Percentiles rank a stretch among this genome's conserved stretches.
Evolutionary conservation across 2,329 filamentous ascomycete genomes (phyloP).

Genomic region (Mariannaea sp.): DNA sequence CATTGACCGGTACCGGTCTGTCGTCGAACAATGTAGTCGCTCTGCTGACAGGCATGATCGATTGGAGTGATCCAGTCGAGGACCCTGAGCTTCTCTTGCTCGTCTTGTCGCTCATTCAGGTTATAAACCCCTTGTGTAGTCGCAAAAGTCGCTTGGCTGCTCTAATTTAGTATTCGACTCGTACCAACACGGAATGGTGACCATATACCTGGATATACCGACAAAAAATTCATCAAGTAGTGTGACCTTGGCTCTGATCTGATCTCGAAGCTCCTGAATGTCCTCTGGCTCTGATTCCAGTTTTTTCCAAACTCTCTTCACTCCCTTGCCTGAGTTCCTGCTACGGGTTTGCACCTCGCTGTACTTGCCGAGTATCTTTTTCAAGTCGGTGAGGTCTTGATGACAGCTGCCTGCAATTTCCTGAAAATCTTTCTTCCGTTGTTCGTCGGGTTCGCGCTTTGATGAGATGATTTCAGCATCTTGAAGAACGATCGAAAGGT

Average conservation of each 20-base stretch:
- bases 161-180: too few relatives aligned
- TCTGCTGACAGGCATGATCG: constrained; percentile 4
- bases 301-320: constrained; percentile 2
- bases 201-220: constrained; percentile 4
- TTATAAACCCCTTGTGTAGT: too few relatives aligned
- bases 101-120: too few relatives aligned
- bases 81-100: neutral
- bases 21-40: neutral
- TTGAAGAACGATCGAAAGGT: constrained; percentile 3
- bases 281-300: neutral
- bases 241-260: neutral
- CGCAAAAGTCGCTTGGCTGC: too few relatives aligned
- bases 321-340: neutral
- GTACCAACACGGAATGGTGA: too few relatives aligned
- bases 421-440: too few relatives aligned
- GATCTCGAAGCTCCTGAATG: constrained; percentile 2
- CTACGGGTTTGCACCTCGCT: neutral
- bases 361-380: neutral
- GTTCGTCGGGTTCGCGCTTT: too few relatives aligned
- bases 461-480: too few relatives aligned
- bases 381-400: neutral
- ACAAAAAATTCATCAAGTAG: neutral
- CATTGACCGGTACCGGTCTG: constrained; percentile 4
- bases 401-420: too few relatives aligned
- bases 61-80: constrained; percentile 1